Evolutionary conservation across 148 eudicot genomes (phyloP), one percentile per base, ranked within the genome.

Genomic region (Chenopodium berlandieri): DNA sequence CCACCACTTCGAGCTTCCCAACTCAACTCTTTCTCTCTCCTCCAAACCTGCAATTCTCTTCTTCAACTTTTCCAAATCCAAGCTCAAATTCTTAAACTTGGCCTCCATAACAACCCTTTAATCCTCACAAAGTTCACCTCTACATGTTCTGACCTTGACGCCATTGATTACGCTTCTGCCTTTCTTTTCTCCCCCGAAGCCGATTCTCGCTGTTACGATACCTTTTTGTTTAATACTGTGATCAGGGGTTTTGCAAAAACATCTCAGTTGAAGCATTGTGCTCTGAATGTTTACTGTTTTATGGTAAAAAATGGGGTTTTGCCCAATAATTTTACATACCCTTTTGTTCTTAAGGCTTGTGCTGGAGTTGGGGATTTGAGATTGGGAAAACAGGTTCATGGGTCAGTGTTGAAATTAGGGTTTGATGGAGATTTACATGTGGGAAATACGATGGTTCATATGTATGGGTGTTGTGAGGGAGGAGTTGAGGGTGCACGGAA

Each of bases 301-400:
- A 90, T 90, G 92, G 75, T 88, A 0, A 56, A 11, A 7, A 14
- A 63, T 70, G 70, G 83, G n/a, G 80, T 88, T 75, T 65, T 37
- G 31, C 97, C 97, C 17, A 90, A 91, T 86, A 92, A 91, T 56
- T 90, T 89, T 23, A 94, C 94, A 4, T 89, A 85, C 88, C 92
- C 91, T 10, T 90, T 91, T 84, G 89, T 93, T 75, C 87, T 89
- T 4, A 89, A 91, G 86, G 91, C 91, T 17, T 89, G 91, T 80
- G 90, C 91, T 70, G 90, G 90, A 50, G 76, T 90, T 66, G 90
- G 90, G 65, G 75, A 78, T 64, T 73, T 90, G 77, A 79, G n/a
- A 40, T 81, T 91, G 37, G 92, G 97, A 27, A 67, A 81, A 67
- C 87, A 83, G 52, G 88, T 92, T 83, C 92, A 90, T 84, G 94